Evolutionary conservation across 2,329 filamentous ascomycete species (phyloP), one percentile per base, ranked within the genome.

Genomic region (Cordyceps fumosorosea): DNA sequence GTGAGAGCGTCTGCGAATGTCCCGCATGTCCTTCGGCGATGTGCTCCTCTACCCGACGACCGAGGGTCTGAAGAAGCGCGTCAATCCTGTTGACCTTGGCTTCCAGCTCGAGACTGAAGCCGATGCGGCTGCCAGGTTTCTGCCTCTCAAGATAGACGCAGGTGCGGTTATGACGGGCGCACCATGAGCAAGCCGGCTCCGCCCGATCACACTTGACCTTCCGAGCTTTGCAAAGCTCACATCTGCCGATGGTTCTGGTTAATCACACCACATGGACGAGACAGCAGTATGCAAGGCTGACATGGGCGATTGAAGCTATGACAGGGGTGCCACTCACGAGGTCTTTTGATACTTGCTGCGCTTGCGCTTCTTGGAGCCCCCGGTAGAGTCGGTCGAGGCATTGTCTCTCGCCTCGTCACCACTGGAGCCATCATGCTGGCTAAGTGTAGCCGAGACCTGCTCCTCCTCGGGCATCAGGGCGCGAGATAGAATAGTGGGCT

Each of bases 141-240:
- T 89, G 89, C 48, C 87, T 80, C 68, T 89, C 87, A 64, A 84
- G 85, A 70, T 90, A 90, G 70, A 88, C 84, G 70, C 87, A 90
- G 48, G 79, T 67, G 65, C 88, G 84, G 63, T 82, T 81, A 72
- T 90, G 89, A 56, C 87, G 83, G 56, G 84, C 75, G 71, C 87
- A 90, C 87, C 87, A 90, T 24, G 86, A 86, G 73, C 87, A 90
- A n/a, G 81, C 81, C 2, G 82, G 82, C 67, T 84, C 81, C 40
- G 77, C 76, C 62, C 82, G 80, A 68, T 85, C 81, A 67, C 76
- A 78, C 65, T 78, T 78, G 29, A 78, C 76, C 67, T 78, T 78
- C 52, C 76, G 73, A 29, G 75, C 75, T 68, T 78, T 78, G 71
- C 76, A 78, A 53, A 77, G 70, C 67, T 78, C 76, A 66, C 76